Evolutionary conservation across 306 rosid species (phyloP).

Genomic region (Astragalus membranaceus): DNA sequence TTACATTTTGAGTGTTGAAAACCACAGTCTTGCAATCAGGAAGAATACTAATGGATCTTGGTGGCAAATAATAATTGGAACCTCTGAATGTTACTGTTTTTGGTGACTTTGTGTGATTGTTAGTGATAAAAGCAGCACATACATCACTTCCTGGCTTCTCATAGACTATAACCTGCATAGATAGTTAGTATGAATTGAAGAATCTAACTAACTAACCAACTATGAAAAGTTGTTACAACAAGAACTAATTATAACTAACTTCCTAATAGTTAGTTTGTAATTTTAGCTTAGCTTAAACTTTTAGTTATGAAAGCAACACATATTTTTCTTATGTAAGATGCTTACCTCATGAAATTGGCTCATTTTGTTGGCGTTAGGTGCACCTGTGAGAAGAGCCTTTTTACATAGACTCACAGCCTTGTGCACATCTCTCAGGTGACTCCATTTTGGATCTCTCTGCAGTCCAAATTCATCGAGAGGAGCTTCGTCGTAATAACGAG

Average conservation of each 20-base stretch:
- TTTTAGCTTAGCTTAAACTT: not conserved
- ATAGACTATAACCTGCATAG: conserved; percentile 45
- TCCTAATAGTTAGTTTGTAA: not conserved
- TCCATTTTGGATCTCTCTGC: conserved; percentile 85
- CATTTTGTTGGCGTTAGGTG: conserved; percentile 7
- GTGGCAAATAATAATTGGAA: conserved; percentile 39
- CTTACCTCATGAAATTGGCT: conserved; percentile 46
- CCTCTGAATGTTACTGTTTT: conserved; percentile 50
- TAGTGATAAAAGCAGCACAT: conserved; percentile 86
- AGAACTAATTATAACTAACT: too few species aligned
- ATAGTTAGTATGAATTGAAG: not conserved
- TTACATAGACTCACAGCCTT: conserved; percentile 62
- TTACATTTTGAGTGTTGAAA: conserved; percentile 59
- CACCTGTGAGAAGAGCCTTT: conserved; percentile 48
- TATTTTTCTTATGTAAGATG: not conserved
- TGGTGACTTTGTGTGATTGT: conserved; percentile 42
- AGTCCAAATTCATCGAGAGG: conserved; percentile 89
- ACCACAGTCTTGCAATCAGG: conserved; percentile 88
- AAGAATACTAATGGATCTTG: conserved; percentile 78
- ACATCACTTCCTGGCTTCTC: conserved; percentile 35
- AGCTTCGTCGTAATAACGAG: conserved; percentile 93
- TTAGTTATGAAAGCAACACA: too few species aligned
- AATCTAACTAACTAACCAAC: too few species aligned
- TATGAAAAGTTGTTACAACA: too few species aligned
- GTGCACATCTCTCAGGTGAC: conserved; percentile 76